Conservation (phyloP, 2,329 filamentous ascomycete genomes). For the Pyrenophora tritici-repentis region DNA sequence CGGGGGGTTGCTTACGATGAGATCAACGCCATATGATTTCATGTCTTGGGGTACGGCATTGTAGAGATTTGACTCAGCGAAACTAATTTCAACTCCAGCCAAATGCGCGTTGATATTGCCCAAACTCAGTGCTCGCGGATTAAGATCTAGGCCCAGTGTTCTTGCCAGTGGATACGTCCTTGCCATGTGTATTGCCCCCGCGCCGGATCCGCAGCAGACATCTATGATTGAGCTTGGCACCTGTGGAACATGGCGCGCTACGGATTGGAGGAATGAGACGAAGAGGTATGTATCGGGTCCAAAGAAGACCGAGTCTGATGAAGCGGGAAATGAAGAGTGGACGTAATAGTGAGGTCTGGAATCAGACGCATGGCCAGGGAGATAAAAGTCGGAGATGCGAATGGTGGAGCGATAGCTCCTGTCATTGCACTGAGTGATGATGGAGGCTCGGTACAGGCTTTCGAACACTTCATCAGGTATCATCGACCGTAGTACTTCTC, state of each 20-base stretch:
- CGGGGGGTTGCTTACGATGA: slow-evolving; percentile 33
- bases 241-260: slow-evolving; percentile 13
- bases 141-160: slow-evolving; percentile 27
- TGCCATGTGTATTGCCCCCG: slow-evolving; percentile 32
- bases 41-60: slow-evolving; percentile 16
- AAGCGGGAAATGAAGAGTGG: slow-evolving; percentile 29
- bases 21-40: slow-evolving; percentile 18
- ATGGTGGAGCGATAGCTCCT: slow-evolving; percentile 21
- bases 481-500: slow-evolving; percentile 17
- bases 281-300: slow-evolving; percentile 34
- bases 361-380: slow-evolving; percentile 7
- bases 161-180: slow-evolving; percentile 22
- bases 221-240: slow-evolving; percentile 22
- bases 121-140: slow-evolving; percentile 23
- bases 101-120: slow-evolving; percentile 24
- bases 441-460: slow-evolving; percentile 6
- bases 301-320: slow-evolving; percentile 30
- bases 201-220: slow-evolving; percentile 31
- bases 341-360: slow-evolving; percentile 24
- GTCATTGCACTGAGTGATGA: slow-evolving; percentile 13
- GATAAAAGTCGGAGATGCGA: slow-evolving; percentile 31
- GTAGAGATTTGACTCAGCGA: slow-evolving; percentile 28
- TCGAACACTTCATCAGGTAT: slow-evolving; percentile 22
- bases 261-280: slow-evolving; percentile 21
- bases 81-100: slow-evolving; percentile 17